Conservation (phyloP, 305 asterid species). For the Ilex paraguariensis region DNA sequence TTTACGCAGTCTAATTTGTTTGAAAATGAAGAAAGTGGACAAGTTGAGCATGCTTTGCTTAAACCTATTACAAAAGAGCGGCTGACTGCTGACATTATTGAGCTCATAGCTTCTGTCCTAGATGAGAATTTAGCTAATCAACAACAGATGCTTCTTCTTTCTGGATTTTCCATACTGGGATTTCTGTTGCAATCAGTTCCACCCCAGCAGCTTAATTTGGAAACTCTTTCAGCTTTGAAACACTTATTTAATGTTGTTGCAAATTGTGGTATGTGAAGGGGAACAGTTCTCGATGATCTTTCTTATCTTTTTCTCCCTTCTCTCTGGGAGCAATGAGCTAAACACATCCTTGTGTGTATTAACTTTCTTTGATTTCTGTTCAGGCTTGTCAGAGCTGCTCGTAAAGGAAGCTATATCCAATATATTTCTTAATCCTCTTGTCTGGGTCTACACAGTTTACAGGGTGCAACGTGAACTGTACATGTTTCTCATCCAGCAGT, state of each 20-base stretch:
- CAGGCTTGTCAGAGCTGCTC: slow-evolving; percentile 90
- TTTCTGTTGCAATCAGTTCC: slow-evolving; percentile 77
- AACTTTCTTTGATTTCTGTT: slow-evolving; percentile 21
- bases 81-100: slow-evolving; percentile 75
- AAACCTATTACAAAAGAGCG: slow-evolving; percentile 52
- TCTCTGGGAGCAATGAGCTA: too few species aligned
- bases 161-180: slow-evolving; percentile 93
- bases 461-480: slow-evolving; percentile 92
- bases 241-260: slow-evolving; percentile 78
- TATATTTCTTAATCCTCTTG: slow-evolving; percentile 81
- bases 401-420: slow-evolving; percentile 76
- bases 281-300: neutral
- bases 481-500: slow-evolving; percentile 94
- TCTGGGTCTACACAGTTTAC: slow-evolving; percentile 82
- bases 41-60: slow-evolving; percentile 41
- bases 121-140: slow-evolving; percentile 97
- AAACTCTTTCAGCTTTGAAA: slow-evolving; percentile 82
- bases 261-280: slow-evolving; percentile 62
- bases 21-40: slow-evolving; percentile 37
- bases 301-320: too few species aligned
- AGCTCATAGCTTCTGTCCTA: slow-evolving; percentile 85
- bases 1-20: slow-evolving; percentile 57
- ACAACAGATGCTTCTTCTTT: slow-evolving; percentile 93
- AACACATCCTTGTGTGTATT: too few species aligned
- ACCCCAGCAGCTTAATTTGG: slow-evolving; percentile 76